Evolutionary conservation across 2,329 filamentous ascomycete genomes (phyloP).

Genomic region (Mollisia scopiformis): DNA sequence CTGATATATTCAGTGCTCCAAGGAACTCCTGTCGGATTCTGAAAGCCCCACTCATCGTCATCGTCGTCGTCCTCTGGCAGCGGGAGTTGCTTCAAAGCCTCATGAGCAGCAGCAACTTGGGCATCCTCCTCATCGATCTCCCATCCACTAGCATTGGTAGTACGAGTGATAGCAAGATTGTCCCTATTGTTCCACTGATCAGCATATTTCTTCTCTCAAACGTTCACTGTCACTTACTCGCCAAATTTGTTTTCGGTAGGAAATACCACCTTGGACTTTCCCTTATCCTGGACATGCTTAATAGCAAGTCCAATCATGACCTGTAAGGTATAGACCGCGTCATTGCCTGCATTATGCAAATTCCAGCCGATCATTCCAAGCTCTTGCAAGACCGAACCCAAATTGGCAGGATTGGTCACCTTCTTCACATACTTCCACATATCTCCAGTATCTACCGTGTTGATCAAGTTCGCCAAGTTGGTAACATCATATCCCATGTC

Average conservation of each 20-base stretch:
- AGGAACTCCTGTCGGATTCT: no score
- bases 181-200: slow-evolving; percentile 15
- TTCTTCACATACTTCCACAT: slow-evolving; percentile 69
- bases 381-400: slow-evolving; percentile 64
- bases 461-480: slow-evolving; percentile 57
- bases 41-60: no score
- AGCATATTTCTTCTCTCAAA: not conserved
- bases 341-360: slow-evolving; percentile 88
- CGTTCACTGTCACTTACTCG: no score
- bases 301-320: slow-evolving; percentile 69
- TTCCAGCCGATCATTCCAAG: slow-evolving; percentile 65
- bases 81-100: no score
- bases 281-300: slow-evolving; percentile 29
- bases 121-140: slow-evolving; percentile 29
- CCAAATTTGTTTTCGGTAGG: slow-evolving; percentile 23
- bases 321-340: slow-evolving; percentile 78
- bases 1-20: no score
- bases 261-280: slow-evolving; percentile 12
- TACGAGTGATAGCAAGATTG: slow-evolving; percentile 17
- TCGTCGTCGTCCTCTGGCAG: no score
- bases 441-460: slow-evolving; percentile 72
- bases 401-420: slow-evolving; percentile 53
- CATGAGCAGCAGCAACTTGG: slow-evolving; percentile 28
- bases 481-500: slow-evolving; percentile 65
- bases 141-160: slow-evolving; percentile 26